Percentiles rank a stretch among this genome's conserved stretches.
Conservation (phyloP, 306 rosid genomes). For the Prosopis cineraria region DNA sequence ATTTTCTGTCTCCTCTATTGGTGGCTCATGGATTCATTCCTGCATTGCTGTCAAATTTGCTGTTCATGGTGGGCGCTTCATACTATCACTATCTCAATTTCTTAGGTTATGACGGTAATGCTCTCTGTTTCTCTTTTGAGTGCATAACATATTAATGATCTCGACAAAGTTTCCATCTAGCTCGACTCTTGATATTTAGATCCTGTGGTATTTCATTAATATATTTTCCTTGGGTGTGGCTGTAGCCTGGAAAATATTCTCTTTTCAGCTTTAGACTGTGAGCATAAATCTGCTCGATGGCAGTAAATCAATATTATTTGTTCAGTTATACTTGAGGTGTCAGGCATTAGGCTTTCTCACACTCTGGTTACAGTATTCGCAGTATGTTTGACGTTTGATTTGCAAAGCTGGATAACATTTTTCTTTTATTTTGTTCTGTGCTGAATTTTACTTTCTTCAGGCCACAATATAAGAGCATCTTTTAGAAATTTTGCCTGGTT, state of each 20-base stretch:
- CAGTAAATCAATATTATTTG: conserved; percentile 6
- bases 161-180: background rate
- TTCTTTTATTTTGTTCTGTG: background rate
- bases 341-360: conserved; percentile 12
- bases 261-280: background rate
- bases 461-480: no score
- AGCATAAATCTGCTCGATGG: conserved; percentile 24
- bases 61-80: conserved; percentile 92
- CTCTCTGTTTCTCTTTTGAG: background rate
- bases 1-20: conserved; percentile 88
- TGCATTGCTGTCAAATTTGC: conserved; percentile 83
- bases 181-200: background rate
- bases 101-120: conserved; percentile 96
- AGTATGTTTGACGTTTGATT: background rate
- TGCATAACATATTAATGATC: background rate
- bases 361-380: conserved; percentile 15
- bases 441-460: no score
- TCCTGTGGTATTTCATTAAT: background rate
- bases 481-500: no score
- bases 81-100: conserved; percentile 98
- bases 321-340: conserved; percentile 19
- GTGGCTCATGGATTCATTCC: conserved; percentile 98
- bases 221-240: conserved; percentile 30
- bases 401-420: background rate
- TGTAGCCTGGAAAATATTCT: conserved; percentile 9